These are phyloP conservation scores for Candida arabinofermentans DNA, from an alignment of 805 yeast genomes.

Conservation along the genomic window DNA sequence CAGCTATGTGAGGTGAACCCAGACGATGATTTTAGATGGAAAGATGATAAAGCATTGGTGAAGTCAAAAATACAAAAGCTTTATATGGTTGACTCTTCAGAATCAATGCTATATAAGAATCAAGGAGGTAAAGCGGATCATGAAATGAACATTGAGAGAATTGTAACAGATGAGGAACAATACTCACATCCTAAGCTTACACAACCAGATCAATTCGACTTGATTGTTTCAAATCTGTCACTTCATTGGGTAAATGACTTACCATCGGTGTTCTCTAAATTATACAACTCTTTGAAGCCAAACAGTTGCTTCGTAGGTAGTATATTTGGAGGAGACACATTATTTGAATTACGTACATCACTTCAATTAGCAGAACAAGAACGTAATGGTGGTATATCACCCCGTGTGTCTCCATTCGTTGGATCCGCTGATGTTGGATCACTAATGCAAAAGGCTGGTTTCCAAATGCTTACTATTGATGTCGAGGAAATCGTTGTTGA, in stretches of 20 bases:
- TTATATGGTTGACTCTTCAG: slow-evolving; percentile 65
- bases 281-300: slow-evolving; percentile 60
- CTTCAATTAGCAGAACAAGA: slow-evolving; percentile 82
- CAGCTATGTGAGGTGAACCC: slow-evolving; percentile 35
- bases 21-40: slow-evolving; percentile 37
- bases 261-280: slow-evolving; percentile 56
- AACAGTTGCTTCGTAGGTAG: slow-evolving; percentile 82
- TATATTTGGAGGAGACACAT: slow-evolving; percentile 78
- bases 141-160: slow-evolving; percentile 42
- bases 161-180: slow-evolving; percentile 66
- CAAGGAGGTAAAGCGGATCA: slow-evolving; percentile 39
- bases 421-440: slow-evolving; percentile 74
- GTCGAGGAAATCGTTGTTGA: slow-evolving; percentile 79
- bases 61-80: slow-evolving; percentile 48
- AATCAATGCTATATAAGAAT: slow-evolving; percentile 51
- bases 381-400: slow-evolving; percentile 72
- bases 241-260: slow-evolving; percentile 86
- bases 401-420: slow-evolving; percentile 77
- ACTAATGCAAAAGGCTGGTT: slow-evolving; percentile 69
- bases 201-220: slow-evolving; percentile 48
- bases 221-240: slow-evolving; percentile 67
- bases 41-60: slow-evolving; percentile 51
- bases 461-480: slow-evolving; percentile 76
- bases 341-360: slow-evolving; percentile 77
- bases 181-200: slow-evolving; percentile 41